phyloP scores from a whole-genome alignment of 257 asterid species.

The Paraleonurus japonicus region DNA sequence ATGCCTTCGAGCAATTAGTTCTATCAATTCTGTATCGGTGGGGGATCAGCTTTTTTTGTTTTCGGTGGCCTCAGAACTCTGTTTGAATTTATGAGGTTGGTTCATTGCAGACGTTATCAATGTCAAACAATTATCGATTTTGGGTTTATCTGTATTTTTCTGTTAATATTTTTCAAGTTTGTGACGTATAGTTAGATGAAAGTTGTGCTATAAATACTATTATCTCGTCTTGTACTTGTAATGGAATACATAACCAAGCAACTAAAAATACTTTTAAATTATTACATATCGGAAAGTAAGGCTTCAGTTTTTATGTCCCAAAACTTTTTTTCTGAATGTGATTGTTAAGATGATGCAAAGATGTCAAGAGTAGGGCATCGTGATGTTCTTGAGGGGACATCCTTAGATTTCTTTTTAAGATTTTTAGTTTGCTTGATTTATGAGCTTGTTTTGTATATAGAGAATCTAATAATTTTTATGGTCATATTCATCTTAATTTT shows the following conservation, averaged over 20 bases:
- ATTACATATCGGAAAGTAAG: not conserved
- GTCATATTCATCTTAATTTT: constrained; percentile 19
- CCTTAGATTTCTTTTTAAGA: not conserved
- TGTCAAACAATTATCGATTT: not conserved
- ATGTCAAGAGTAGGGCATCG: not conserved
- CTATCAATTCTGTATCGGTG: not conserved
- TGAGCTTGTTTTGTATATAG: constrained; percentile 3
- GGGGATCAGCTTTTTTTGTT: not conserved
- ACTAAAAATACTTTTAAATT: not conserved
- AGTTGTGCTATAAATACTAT: not conserved
- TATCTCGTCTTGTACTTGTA: not conserved
- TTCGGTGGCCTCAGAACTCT: not conserved
- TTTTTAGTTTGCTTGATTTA: not conserved
- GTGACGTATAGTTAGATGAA: not conserved
- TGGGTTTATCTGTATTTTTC: constrained; percentile 5
- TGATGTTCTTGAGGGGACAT: not conserved
- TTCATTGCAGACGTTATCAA: not conserved
- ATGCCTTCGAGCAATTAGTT: constrained; percentile 17
- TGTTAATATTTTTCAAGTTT: not conserved
- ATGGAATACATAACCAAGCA: not conserved
- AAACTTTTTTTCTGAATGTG: not conserved
- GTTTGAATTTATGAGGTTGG: not conserved
- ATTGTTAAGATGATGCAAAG: constrained; percentile 4
- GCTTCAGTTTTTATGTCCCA: constrained; percentile 13
- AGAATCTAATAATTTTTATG: not conserved